Base-by-base conservation (phyloP, 345 rosid genomes). In the Combretum micranthum region DNA sequence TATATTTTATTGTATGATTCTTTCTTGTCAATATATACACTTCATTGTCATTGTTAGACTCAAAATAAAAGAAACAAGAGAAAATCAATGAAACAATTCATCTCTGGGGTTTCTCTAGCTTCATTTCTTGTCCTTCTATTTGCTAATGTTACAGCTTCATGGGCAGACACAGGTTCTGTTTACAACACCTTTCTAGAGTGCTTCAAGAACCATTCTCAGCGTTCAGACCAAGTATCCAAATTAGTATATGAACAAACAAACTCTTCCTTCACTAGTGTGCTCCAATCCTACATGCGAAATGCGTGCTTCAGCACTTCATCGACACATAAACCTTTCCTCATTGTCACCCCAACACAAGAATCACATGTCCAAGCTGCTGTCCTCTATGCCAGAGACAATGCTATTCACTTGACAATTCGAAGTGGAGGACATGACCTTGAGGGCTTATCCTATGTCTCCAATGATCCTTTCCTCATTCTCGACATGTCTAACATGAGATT, bases 401-500 rank as follows among this genome's bases (percentile, higher is more conserved):
- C 59, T 47, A 62, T 77, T 20, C 77, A 78, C 52, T 55, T 86
- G 17, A 68, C 75, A 18, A 76, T 81, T 49, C 73, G 90, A 1
- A 82, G 90, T 37, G 95, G 95, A 0, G 94, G 94, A 50, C 89
- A 80, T 44, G 93, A 86, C 55, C 80, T 72, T 17, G 95, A 81
- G 9, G 90, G 84, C 7, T 37, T 81, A 44, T 84, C 90, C 0
- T 80, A 83, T 15, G 20, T 57, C 15, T 81, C 86, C 2, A 9
- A 57, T 0, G 21, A 52, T 13, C 80, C 89, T 0, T 83, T 81
- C 19, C 42, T 82, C 18, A 52, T 87, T 19, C 59, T 84, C 12
- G 95, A 87, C 65, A 58, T 82, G 79, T 69, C 53, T 42, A 73
- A 82, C 46, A 60, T 83, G 12, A 61, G 83, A 15, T 63, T 75